These are phyloP conservation scores for Blepharisma undulans DNA, from an alignment of 169 alveolate genomes.

Conservation along the genomic window DNA sequence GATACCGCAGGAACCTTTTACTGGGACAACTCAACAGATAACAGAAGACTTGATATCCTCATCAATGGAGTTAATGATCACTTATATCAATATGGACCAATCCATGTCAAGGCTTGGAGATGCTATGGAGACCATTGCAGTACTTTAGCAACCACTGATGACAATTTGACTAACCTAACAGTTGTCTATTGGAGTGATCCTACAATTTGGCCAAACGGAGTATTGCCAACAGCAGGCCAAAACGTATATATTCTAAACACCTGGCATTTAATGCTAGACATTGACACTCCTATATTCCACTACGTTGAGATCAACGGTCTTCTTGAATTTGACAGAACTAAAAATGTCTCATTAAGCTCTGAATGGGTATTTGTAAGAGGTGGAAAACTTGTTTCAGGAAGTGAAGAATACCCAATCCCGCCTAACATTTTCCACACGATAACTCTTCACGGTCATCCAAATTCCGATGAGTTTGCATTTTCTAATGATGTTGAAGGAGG, in stretches of 20 bases:
- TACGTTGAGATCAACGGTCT: constrained; percentile 46
- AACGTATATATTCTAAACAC: constrained; percentile 34
- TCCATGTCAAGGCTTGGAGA: neutral
- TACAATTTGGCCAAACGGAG: constrained; percentile 40
- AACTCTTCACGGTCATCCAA: constrained; percentile 36
- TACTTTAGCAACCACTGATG: neutral
- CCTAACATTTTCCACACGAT: constrained; percentile 38
- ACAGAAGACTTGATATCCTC: neutral
- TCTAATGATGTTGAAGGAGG: neutral
- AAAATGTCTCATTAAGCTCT: constrained; percentile 30
- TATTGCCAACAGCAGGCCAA: constrained; percentile 39
- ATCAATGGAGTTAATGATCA: neutral
- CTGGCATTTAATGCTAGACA: constrained; percentile 54
- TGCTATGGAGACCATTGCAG: constrained; percentile 25
- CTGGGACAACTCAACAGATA: constrained; percentile 4
- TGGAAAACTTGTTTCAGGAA: constrained; percentile 46
- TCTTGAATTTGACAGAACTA: constrained; percentile 34
- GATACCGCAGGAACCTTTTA: constrained; percentile 10
- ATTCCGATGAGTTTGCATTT: neutral
- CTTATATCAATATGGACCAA: constrained; percentile 1
- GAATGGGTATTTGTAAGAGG: constrained; percentile 49
- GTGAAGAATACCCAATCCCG: neutral
- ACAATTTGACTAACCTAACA: neutral
- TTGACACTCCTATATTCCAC: constrained; percentile 44
- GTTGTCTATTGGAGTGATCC: constrained; percentile 47